Evolutionary conservation across 192 early-diverging fungal genomes (phyloP), one percentile per base, ranked within the genome.

Genomic region (Podila minutissima): DNA sequence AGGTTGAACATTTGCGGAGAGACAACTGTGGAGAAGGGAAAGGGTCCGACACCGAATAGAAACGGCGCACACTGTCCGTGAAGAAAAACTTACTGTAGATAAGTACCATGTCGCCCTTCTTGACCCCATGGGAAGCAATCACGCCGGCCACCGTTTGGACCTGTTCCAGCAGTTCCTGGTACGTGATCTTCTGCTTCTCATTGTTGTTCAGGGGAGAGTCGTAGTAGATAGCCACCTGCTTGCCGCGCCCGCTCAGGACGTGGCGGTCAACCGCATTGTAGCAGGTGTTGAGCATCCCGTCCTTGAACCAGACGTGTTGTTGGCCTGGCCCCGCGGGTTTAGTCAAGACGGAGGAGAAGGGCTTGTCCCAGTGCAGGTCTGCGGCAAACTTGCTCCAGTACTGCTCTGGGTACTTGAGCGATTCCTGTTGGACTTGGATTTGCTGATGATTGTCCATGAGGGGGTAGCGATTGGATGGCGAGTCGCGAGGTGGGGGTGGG

Each of bases 211-310:
- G 86, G 9, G 93, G 88, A 20, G 92, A 93, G 71, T 95, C 94
- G 78, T 91, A 95, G 50, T 94, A 88, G 5, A 97, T 60, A 10
- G 94, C 94, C 1, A 88, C 71, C 53, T 90, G 90, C 17, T 73
- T 51, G 49, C 89, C 82, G 50, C 86, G 88, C 5, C 89, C 89
- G 4, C 74, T 75, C 7, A 84, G 65, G 19, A 91, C 86, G 73
- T 97, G 95, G 13, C 94, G 86, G 67, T 95, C 93, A 2, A 97
- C 69, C 4, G 89, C 86, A 69, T 97, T 97, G 85, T 90, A 93
- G 86, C 92, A 93, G 8, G 93, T 91, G 76, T 95, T 95, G 65
- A 97, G 75, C 71, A 85, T 71, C 37, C 91, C 92, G 65, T 89
- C 88, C 35, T 86, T 88, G 74, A 94, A 93, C 92, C 94, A 96